These are phyloP conservation scores for Phytophthora lateralis DNA, from an alignment of 352 stramenopile genomes.

Conservation along the genomic window DNA sequence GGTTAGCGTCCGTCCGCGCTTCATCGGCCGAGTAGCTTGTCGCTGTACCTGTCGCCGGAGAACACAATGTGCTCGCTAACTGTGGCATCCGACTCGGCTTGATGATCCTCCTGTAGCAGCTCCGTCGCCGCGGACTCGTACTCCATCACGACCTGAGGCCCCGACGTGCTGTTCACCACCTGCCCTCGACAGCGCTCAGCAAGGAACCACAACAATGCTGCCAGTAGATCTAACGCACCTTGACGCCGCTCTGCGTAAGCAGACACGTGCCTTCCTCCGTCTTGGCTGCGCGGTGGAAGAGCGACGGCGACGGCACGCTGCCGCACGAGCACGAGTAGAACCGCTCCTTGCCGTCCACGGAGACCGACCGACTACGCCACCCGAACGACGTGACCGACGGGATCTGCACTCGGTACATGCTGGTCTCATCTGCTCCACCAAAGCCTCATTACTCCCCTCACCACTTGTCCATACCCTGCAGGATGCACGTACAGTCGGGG, in stretches of 20 bases:
- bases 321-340: constrained; percentile 46
- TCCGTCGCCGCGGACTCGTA: constrained; percentile 28
- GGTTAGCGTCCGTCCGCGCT: constrained; percentile 9
- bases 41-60: constrained; percentile 47
- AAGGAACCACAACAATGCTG: not conserved
- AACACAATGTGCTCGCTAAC: constrained; percentile 72
- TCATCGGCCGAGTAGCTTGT: not conserved
- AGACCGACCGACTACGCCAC: constrained; percentile 44
- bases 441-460: not conserved
- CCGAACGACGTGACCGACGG: constrained; percentile 59
- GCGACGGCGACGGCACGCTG: constrained; percentile 27
- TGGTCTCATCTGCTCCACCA: constrained; percentile 52
- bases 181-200: constrained; percentile 1
- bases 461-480: not conserved
- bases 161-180: constrained; percentile 18
- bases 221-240: constrained; percentile 20
- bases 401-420: constrained; percentile 64
- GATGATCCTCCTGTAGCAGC: constrained; percentile 29
- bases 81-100: constrained; percentile 34
- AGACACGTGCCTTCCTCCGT: constrained; percentile 47
- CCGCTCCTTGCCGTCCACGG: constrained; percentile 38
- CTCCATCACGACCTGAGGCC: constrained; percentile 17
- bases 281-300: constrained; percentile 47
- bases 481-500: constrained; percentile 48
- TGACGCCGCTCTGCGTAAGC: constrained; percentile 39